These are phyloP conservation scores for Mycena indigotica DNA, from an alignment of 768 basidiomycete species.

Conservation along the genomic window DNA sequence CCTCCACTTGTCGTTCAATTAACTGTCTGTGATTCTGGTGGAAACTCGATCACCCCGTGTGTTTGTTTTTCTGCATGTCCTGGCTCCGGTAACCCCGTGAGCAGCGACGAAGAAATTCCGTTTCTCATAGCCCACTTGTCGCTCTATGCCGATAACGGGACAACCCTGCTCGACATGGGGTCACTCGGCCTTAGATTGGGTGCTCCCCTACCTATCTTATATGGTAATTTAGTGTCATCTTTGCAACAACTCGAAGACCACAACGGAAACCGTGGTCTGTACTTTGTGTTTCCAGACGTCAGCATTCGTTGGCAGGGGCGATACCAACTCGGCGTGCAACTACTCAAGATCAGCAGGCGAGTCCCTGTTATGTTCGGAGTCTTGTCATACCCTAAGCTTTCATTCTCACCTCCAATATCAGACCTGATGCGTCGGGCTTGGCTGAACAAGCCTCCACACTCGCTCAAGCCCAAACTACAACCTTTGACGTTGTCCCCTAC, in stretches of 20 bases:
- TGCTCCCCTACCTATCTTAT: conserved; percentile 63
- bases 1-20: conserved; percentile 85
- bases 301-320: conserved; percentile 78
- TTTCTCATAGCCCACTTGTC: conserved; percentile 87
- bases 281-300: conserved; percentile 90
- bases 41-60: conserved; percentile 77
- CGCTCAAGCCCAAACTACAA: conserved; percentile 68
- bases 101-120: conserved; percentile 81
- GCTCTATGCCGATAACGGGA: conserved; percentile 70
- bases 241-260: conserved; percentile 80
- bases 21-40: conserved; percentile 69
- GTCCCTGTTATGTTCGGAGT: conserved; percentile 32
- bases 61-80: conserved; percentile 36
- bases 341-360: conserved; percentile 77
- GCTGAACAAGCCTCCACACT: conserved; percentile 66
- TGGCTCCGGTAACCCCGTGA: conserved; percentile 19
- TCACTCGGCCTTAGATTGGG: conserved; percentile 38
- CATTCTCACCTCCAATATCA: conserved; percentile 25
- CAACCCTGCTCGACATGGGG: conserved; percentile 63
- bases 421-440: conserved; percentile 54
- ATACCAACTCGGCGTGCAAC: conserved; percentile 72
- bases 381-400: conserved; percentile 4
- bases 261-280: conserved; percentile 78
- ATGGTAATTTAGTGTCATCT: conserved; percentile 84
- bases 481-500: conserved; percentile 79